Base-by-base conservation (phyloP, 306 rosid genomes). In the Sechiopsis laciniata region DNA sequence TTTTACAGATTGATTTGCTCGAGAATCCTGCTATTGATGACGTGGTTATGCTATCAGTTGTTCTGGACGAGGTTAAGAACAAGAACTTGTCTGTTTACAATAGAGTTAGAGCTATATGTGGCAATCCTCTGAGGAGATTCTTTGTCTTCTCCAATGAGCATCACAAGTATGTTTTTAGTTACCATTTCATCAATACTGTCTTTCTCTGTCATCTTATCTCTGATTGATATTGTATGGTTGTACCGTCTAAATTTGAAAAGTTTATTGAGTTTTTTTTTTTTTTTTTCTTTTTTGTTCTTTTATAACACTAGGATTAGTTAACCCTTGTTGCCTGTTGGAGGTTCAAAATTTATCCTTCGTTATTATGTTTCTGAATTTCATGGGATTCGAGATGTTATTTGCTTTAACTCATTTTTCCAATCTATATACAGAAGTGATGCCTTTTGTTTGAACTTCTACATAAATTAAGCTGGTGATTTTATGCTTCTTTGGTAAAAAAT, bases 31-130 rank as follows among this genome's bases (percentile, higher is more conserved):
- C 95, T 0, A 86, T 95, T 16, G 92, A 91, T 3, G 86, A 91
- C 57, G 96, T 95, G 54, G 97, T 95, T 69, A 69, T 95, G 78
- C 84, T 91, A 26, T 91, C 99, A 14, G 35, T 91, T 15, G 99
- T 95, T 78, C 78, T 91, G 62, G 96, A 95, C 9, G 99, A 95
- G 87, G 91, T 88, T 69, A 91, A 88, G 83, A 91, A 91, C 85
- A 84, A 85, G 78, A 91, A 91, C 75, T 32, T 86, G 83, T 37
- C 90, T 6, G 95, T 91, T 72, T 91, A 95, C 81, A 89, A 89
- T 40, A 83, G 99, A 72, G 66, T 95, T 57, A 80, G 97, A 80
- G 82, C 95, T 76, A 83, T 95, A 26, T 86, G 91, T 77, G 77
- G 84, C 80, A 86, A 85, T 84, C 56, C 91, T 20, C 58, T 66